Percentiles rank a stretch among this genome's conserved stretches.
These are phyloP conservation scores for Flaveria sonorensis DNA, from an alignment of 129 eudicot species.

Conservation along the genomic window DNA sequence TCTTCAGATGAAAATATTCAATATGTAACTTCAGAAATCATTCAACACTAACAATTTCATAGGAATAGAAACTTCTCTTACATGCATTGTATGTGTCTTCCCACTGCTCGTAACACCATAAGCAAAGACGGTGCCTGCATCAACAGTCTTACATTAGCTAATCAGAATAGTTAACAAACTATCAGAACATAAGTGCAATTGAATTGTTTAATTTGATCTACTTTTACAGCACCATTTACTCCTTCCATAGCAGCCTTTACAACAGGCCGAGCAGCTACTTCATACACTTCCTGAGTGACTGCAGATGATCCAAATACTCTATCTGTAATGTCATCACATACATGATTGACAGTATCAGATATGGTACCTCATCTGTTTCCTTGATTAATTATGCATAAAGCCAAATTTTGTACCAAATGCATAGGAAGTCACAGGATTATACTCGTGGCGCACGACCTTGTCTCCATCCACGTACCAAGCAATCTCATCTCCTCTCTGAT, in stretches of 20 bases:
- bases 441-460: conserved; percentile 83
- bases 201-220: conserved; percentile 8
- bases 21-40: conserved; percentile 10
- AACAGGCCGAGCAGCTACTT: conserved; percentile 93
- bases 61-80: conserved; percentile 41
- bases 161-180: conserved; percentile 1
- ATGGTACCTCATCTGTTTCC: not conserved
- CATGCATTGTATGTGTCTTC: conserved; percentile 99
- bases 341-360: conserved; percentile 13
- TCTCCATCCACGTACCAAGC: conserved; percentile 94
- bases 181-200: not conserved
- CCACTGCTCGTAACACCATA: conserved; percentile 99
- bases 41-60: conserved; percentile 20
- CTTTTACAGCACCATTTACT: conserved; percentile 65
- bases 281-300: conserved; percentile 83
- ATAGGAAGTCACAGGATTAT: conserved; percentile 81
- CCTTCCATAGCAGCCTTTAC: conserved; percentile 98
- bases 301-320: conserved; percentile 84
- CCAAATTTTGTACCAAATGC: conserved; percentile 66
- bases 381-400: not conserved
- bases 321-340: conserved; percentile 51
- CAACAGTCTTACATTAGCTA: conserved; percentile 33
- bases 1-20: not conserved
- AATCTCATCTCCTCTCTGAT: conserved; percentile 80
- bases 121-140: conserved; percentile 97